Base-by-base conservation (phyloP, 352 stramenopile species). In the Elongisporangium prolatum region DNA sequence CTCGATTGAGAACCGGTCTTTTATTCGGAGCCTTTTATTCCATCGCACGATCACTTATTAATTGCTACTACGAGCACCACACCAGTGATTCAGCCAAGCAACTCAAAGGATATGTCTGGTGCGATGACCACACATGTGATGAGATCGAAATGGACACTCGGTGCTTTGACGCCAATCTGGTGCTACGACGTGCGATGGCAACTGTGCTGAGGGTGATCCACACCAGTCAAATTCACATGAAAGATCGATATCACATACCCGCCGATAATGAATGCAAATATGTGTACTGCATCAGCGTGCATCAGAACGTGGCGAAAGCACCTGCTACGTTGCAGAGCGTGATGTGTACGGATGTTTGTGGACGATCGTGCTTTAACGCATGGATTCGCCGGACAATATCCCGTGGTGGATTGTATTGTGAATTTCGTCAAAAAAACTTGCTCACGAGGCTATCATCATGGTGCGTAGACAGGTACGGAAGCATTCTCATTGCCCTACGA, bases 291-390 rank as follows among this genome's bases (percentile, higher is more conserved):
- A 17, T 71, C 48, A 3, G 53, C 57, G 38, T 60, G 38, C 6
- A 77, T 52, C 10, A 62, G 57, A 9, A 74, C 48, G 63, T 74
- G 60, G 0, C 69, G 57, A n/a, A 74, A 0, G 65, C 68, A n/a
- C 62, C 60, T 0, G 67, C 48, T 6, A 68, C 59, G 60, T 77
- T 63, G 4, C 63, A 66, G 13, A 65, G n/a, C 54, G 72, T 67
- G 9, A 75, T 57, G 7, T 54, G 21, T 11, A 64, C 48, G 16
- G 50, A 44, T 9, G 11, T 50, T 20, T 61, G 1, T n/a, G 51
- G 17, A 13, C 62, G 60, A 40, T 52, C 54, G 37, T 21, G n/a
- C 4, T 7, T 52, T 14, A 71, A 44, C 2, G 48, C 21, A 44
- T 65, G 54, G 20, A 69, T 65, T 21, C 54, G 63, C 22, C 28